Evolutionary conservation across 768 basidiomycete species (phyloP), one percentile per base, ranked within the genome.

Genomic region (Jaapia argillacea): DNA sequence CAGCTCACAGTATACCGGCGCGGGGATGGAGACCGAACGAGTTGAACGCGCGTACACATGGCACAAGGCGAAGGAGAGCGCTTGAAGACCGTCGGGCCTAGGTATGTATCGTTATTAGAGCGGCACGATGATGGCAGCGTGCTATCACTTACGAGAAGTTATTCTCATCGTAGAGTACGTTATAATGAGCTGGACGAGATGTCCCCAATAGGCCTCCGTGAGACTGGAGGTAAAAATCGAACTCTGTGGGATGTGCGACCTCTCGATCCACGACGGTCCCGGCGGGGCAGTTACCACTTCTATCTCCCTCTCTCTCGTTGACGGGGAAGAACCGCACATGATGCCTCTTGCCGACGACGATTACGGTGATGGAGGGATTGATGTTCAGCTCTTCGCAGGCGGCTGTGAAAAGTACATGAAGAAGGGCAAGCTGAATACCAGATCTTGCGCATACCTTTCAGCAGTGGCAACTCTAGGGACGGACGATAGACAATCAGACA

Each of bases 11-110:
- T 87, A 87, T 0, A 87, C 84, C 0, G 85, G 85, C 0, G 85
- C 85, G 0, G 85, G 85, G 40, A 87, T 86, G 0, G 85, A 87
- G 1, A 87, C 85, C 0, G 84, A 83, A 20, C 85, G 77, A 3
- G 85, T 87, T 6, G 84, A 77, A 2, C 85, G 74, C 1, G 85
- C 83, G 49, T 86, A 90, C 0, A 86, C 78, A 38, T 91, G 85
- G 53, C 85, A 86, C 0, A 91, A 65, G 0, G 85, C 79, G 42
- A 83, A 89, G 0, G 85, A 79, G 3, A 80, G 57, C 0, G 72
- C 69, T 51, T 90, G 88, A 33, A 90, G 59, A 13, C 75, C 71
- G 53, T 85, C 80, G 13, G 80, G 68, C 22, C 79, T 83, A 45
- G 6, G 42, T n/a, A n/a, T n/a, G n/a, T n/a, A n/a, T n/a, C n/a